phyloP scores from a whole-genome alignment of 176 grass and related monocot genomes.

The Bothriochloa decipiens region DNA sequence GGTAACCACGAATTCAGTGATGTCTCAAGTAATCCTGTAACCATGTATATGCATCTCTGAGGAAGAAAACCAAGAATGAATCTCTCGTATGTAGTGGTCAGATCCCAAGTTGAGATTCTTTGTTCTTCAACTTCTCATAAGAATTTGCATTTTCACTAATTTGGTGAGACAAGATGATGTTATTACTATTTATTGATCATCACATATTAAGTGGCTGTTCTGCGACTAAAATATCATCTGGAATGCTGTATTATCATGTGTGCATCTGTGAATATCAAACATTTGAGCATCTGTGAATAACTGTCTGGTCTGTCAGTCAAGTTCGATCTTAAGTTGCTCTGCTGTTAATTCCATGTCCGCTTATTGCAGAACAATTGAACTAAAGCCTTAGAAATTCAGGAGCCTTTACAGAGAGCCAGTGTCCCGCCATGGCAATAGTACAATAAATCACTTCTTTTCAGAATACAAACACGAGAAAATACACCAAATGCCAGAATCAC shows the following conservation, averaged over 20 bases:
- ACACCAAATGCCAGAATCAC: too few species aligned
- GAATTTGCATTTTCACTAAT: background rate
- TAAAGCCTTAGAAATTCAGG: background rate
- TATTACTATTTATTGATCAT: background rate
- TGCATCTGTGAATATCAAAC: background rate
- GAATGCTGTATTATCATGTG: background rate
- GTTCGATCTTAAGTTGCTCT: too few species aligned
- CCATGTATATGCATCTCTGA: constrained; percentile 20
- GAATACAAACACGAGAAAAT: too few species aligned
- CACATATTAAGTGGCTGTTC: background rate
- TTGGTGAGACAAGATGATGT: background rate
- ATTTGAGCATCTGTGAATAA: too few species aligned
- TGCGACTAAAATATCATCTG: background rate
- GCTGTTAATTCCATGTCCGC: too few species aligned
- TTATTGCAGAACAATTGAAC: background rate
- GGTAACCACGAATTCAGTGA: constrained; percentile 1
- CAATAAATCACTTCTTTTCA: too few species aligned
- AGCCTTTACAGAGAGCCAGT: background rate
- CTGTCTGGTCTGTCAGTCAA: too few species aligned
- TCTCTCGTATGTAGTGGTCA: background rate
- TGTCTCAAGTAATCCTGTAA: constrained; percentile 2
- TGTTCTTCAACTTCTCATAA: background rate
- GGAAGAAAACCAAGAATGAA: background rate
- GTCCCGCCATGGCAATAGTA: too few species aligned
- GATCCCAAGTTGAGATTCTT: background rate